Evolutionary conservation across 345 rosid genomes (phyloP), one percentile per base, ranked within the genome.

Genomic region (Gossypium bickii): DNA sequence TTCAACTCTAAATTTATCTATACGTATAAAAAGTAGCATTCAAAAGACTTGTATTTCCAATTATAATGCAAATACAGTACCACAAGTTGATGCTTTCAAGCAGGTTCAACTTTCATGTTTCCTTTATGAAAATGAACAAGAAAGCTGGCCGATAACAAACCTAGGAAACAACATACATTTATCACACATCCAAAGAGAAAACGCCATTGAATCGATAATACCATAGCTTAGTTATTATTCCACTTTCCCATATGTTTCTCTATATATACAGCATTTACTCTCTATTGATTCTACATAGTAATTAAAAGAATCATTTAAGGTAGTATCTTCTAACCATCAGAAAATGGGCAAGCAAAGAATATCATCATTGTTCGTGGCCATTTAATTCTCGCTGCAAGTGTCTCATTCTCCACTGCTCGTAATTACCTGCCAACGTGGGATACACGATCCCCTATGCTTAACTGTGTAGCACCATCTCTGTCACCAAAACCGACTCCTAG

Each of bases 271-370:
- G 25, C 45, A 27, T 51, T 27, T 51, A 2, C 59, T 3, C 72
- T 3, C 24, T 3, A 3, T 49, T 49, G 22, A n/a, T 49, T 25
- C 13, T 2, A 24, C 12, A 67, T 8, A 55, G 11, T n/a, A 10
- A 3, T 12, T 45, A 10, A 25, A 48, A 49, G 7, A 22, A 12
- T 22, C 34, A 45, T 20, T 16, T 18, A 68, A 25, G 9, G 25
- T 12, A 3, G 22, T 7, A 49, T 2, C 2, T 67, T 3, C 12
- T 12, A 13, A 67, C 27, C 20, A 4, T 49, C 7, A n/a, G 25
- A 16, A 47, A 47, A 68, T 68, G 72, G 58, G 59, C 43, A 68
- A 49, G 58, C 72, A 25, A 49, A 68, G n/a, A 12, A 3, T 69
- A 27, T 38, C 72, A 0, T 16, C 72, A 9, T 69, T 17, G 22